Base-by-base conservation (phyloP, 257 asterid species). In the Solanum pimpinellifolium region DNA sequence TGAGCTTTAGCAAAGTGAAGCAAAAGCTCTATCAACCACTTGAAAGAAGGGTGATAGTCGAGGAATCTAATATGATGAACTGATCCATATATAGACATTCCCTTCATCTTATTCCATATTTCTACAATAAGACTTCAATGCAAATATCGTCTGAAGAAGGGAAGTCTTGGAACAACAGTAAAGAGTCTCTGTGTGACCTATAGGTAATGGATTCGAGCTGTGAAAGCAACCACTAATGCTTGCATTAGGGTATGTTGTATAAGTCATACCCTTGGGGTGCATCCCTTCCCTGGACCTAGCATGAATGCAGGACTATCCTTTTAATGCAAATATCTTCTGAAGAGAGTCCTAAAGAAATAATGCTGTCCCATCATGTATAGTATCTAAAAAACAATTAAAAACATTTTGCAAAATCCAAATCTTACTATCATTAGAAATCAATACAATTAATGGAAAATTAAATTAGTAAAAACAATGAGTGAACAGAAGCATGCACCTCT, bases 401-500 rank as follows among this genome's bases (percentile, higher is more conserved):
- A 37, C 5, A 80, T 2, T 47, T 47, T 5, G 10, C 20, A 18
- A 81, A 49, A 65, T 52, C 42, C 68, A 75, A 66, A 66, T 16
- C 75, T 65, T 62, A 62, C 56, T 15, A 46, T 52, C 83, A 37
- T 15, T 27, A 37, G 39, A 29, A 65, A 41, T 37, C n/a, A 47
- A 90, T 56, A 74, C 46, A 56, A 41, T 18, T 85, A 13, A 46
- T 77, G 83, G 23, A 86, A 86, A 81, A 27, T 52, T 69, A 65
- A 59, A 80, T 21, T 86, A 20, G 8, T 29, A 81, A 16, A 81
- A 81, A 11, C 20, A 49, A 47, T 1, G 42, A 80, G 84, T 49
- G 82, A 86, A 86, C 68, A 82, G 31, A 84, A 83, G 72, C 87
- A 91, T 91, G 85, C 87, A 94, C 99, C 96, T 95, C 94, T 96